Evolutionary conservation across 208 protist genomes (phyloP).

Genomic region (Angomonas ambiguus): DNA sequence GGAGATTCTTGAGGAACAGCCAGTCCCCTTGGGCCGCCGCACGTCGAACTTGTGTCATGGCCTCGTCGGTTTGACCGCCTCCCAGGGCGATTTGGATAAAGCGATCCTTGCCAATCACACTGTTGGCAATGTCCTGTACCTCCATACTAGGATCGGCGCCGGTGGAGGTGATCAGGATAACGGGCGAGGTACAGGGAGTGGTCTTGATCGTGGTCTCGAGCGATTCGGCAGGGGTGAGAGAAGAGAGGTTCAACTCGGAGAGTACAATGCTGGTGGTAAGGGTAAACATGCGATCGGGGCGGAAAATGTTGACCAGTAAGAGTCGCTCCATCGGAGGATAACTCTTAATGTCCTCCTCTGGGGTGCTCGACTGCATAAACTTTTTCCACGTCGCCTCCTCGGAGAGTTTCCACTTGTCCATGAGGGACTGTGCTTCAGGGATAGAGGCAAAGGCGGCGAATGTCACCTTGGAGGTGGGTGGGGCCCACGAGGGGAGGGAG

Average conservation of each 20-base stretch:
- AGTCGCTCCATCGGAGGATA: slow-evolving; percentile 91
- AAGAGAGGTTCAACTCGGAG: slow-evolving; percentile 50
- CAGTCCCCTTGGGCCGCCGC: slow-evolving; percentile 86
- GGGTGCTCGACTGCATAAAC: slow-evolving; percentile 59
- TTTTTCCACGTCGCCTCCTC: slow-evolving; percentile 57
- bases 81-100: slow-evolving; percentile 94
- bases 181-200: slow-evolving; percentile 41
- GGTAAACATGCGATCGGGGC: slow-evolving; percentile 94
- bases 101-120: slow-evolving; percentile 59
- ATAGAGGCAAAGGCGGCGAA: slow-evolving; percentile 47
- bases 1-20: slow-evolving; percentile 96
- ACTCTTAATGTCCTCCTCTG: slow-evolving; percentile 59
- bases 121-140: slow-evolving; percentile 86
- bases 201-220: slow-evolving; percentile 65
- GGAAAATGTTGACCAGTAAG: slow-evolving; percentile 91
- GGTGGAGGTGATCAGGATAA: slow-evolving; percentile 92
- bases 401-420: slow-evolving; percentile 55
- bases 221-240: slow-evolving; percentile 60
- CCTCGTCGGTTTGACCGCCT: slow-evolving; percentile 90
- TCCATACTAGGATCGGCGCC: slow-evolving; percentile 94
- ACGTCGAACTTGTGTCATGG: slow-evolving; percentile 81
- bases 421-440: slow-evolving; percentile 18
- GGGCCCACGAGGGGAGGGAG: slow-evolving; percentile 57
- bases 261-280: slow-evolving; percentile 69
- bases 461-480: slow-evolving; percentile 43